These are phyloP conservation scores for Pleurostoma richardsiae DNA, from an alignment of 2,329 filamentous ascomycete species.

Conservation along the genomic window DNA sequence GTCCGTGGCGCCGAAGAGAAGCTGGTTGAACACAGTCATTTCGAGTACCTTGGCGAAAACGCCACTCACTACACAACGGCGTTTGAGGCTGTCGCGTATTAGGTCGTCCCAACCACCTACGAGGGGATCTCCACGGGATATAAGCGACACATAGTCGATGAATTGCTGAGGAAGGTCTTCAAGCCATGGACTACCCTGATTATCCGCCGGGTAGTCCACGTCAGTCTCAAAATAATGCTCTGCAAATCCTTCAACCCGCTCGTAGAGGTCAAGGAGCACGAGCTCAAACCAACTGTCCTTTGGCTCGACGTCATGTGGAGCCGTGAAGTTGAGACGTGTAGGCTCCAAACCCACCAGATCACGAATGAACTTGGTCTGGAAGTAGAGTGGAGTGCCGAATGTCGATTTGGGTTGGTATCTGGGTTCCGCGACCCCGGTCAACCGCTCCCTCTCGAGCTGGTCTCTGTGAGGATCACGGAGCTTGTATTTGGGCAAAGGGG, in stretches of 20 bases:
- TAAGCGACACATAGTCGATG: constrained; percentile 4
- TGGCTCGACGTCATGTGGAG: background rate
- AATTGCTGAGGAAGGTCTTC: constrained; percentile 5
- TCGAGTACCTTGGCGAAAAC: constrained; percentile 31
- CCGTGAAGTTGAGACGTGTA: too few relatives aligned
- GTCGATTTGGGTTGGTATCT: too few relatives aligned
- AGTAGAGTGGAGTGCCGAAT: too few relatives aligned
- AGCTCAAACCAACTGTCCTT: background rate
- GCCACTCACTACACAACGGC: constrained; percentile 24
- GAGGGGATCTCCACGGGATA: constrained; percentile 7
- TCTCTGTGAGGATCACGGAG: too few relatives aligned
- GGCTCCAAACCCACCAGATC: too few relatives aligned
- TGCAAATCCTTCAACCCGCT: background rate
- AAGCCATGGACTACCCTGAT: constrained; percentile 3
- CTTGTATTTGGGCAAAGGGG: too few relatives aligned
- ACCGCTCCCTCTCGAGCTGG: too few relatives aligned
- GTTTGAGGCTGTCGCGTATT: background rate
- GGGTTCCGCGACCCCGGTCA: too few relatives aligned
- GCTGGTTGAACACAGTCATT: constrained; percentile 27
- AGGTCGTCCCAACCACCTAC: background rate
- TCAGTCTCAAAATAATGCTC: background rate
- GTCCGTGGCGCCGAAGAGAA: constrained; percentile 32
- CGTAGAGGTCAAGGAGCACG: background rate
- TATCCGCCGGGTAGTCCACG: background rate
- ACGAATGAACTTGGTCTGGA: too few relatives aligned